Conservation (phyloP, 805 yeast species). For the Sugiyamaella smithiae region DNA sequence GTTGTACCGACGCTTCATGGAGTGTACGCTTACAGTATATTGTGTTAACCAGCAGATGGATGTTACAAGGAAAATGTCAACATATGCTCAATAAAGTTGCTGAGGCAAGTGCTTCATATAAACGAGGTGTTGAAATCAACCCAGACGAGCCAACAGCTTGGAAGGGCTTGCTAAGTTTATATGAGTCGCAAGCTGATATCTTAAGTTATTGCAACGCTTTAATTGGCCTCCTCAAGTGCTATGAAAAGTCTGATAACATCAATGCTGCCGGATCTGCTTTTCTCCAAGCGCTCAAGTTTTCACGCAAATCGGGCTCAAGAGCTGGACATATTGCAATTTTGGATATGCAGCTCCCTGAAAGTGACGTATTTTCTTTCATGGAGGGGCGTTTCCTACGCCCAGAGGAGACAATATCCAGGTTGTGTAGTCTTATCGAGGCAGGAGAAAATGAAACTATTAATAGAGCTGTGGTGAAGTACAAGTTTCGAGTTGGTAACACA, state of each 20-base stretch:
- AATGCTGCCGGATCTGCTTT: conserved; percentile 25
- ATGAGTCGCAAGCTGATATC: conserved; percentile 23
- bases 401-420: conserved; percentile 23
- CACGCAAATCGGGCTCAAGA: conserved; percentile 18
- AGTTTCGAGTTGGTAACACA: conserved; percentile 25
- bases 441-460: conserved; percentile 28
- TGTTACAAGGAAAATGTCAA: conserved; percentile 66
- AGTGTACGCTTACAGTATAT: not conserved
- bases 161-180: conserved; percentile 62
- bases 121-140: conserved; percentile 43
- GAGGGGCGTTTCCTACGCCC: conserved; percentile 31
- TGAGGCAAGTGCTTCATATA: conserved; percentile 49
- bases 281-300: conserved; percentile 20
- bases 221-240: conserved; percentile 22
- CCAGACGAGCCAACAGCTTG: conserved; percentile 58
- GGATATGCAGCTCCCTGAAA: conserved; percentile 31
- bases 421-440: conserved; percentile 25
- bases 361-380: conserved; percentile 28
- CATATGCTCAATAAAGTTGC: conserved; percentile 42
- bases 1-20: not conserved
- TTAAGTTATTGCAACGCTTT: conserved; percentile 23
- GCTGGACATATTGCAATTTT: conserved; percentile 22
- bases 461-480: conserved; percentile 22
- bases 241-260: conserved; percentile 23
- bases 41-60: conserved; percentile 17